Evolutionary conservation across 2,329 filamentous ascomycete genomes (phyloP).

Genomic region (Alternaria burnsii): DNA sequence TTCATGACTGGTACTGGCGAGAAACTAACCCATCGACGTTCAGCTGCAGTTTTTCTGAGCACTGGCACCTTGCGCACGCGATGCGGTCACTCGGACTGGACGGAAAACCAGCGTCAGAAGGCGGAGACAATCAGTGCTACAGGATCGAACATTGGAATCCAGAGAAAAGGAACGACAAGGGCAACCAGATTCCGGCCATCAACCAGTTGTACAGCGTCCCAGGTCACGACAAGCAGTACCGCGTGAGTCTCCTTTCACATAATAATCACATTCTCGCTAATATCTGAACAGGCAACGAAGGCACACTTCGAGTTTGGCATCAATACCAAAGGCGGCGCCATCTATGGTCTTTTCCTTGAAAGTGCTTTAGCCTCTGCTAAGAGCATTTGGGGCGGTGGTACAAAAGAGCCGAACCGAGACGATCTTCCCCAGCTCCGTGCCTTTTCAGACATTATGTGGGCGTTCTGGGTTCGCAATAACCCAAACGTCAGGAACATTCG

Average conservation of each 20-base stretch:
- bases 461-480: slow-evolving; percentile 25
- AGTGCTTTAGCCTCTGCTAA: slow-evolving; percentile 15
- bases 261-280: not conserved
- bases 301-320: slow-evolving; percentile 27
- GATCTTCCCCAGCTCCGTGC: slow-evolving; percentile 25
- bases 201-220: slow-evolving; percentile 29
- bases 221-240: slow-evolving; percentile 14
- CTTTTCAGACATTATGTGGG: slow-evolving; percentile 34
- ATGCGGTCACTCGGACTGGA: slow-evolving; percentile 19
- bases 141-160: slow-evolving; percentile 28
- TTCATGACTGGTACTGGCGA: slow-evolving; percentile 29
- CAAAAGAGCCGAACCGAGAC: not conserved
- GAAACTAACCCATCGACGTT: slow-evolving; percentile 9
- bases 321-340: slow-evolving; percentile 21
- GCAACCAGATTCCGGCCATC: slow-evolving; percentile 13
- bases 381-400: slow-evolving; percentile 15
- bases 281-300: slow-evolving; percentile 19
- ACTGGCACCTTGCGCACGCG: slow-evolving; percentile 20
- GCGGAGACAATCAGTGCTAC: slow-evolving; percentile 26
- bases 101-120: slow-evolving; percentile 12
- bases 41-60: slow-evolving; percentile 18
- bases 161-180: slow-evolving; percentile 8
- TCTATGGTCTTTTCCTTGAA: slow-evolving; percentile 25
- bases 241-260: slow-evolving; percentile 4
- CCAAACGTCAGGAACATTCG: slow-evolving; percentile 20